Evolutionary conservation across 1,139 yeast genomes (phyloP).

Genomic region (Yamadazyma diddensiae): DNA sequence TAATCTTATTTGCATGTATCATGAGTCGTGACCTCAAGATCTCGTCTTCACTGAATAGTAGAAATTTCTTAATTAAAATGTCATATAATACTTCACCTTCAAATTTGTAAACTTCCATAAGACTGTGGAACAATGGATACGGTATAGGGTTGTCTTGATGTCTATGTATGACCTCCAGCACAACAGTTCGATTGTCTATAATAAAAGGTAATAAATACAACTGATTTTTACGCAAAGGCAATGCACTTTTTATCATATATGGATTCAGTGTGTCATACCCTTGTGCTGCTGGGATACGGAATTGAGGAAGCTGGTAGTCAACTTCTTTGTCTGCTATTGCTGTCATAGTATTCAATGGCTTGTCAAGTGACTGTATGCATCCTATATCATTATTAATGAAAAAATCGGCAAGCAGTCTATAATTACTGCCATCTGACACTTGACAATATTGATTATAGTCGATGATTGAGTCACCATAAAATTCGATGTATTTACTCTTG

Average conservation of each 20-base stretch:
- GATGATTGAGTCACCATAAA: slow-evolving; percentile 11
- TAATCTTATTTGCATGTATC: slow-evolving; percentile 10
- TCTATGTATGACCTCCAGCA: slow-evolving; percentile 8
- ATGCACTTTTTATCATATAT: slow-evolving; percentile 10
- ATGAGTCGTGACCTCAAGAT: slow-evolving; percentile 6
- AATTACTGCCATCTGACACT: slow-evolving; percentile 2
- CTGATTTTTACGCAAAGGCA: slow-evolving; percentile 7
- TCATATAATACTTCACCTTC: slow-evolving; percentile 18
- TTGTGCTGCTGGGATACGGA: slow-evolving; percentile 11
- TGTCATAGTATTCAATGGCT: slow-evolving; percentile 8
- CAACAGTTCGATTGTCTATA: slow-evolving; percentile 10
- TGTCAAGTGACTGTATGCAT: slow-evolving; percentile 10
- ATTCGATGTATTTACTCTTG: slow-evolving; percentile 7
- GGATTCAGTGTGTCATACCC: slow-evolving; percentile 7
- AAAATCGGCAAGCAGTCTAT: slow-evolving; percentile 7
- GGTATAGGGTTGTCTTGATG: slow-evolving; percentile 4
- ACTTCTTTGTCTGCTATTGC: slow-evolving; percentile 1
- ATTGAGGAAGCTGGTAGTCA: slow-evolving; percentile 12
- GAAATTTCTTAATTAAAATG: slow-evolving; percentile 12
- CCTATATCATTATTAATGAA: slow-evolving; percentile 13
- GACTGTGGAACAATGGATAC: slow-evolving; percentile 9
- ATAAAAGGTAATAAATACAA: slow-evolving; percentile 16
- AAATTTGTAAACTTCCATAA: slow-evolving; percentile 14
- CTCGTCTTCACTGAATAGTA: neutral
- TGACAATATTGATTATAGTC: slow-evolving; percentile 9